Conservation (phyloP, 768 basidiomycete species). For the Psilocybe sp. region DNA sequence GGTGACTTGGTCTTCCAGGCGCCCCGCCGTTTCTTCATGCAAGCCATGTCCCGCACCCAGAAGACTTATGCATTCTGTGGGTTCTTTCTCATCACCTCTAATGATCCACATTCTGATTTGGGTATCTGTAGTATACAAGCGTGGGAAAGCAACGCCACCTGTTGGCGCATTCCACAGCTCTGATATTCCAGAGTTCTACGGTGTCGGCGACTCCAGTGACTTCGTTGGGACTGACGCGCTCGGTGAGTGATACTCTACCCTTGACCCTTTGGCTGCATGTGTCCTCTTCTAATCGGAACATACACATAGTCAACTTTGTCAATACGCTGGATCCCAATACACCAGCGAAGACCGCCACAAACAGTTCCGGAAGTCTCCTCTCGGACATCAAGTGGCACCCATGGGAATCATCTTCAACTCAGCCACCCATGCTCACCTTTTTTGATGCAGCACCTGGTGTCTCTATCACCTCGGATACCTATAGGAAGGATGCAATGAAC, state of each 20-base stretch:
- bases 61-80: slow-evolving; percentile 36
- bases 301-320: slow-evolving; percentile 15
- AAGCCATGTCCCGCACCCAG: slow-evolving; percentile 31
- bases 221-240: not conserved
- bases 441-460: slow-evolving; percentile 14
- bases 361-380: too few species aligned
- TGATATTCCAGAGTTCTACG: slow-evolving; percentile 8
- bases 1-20: slow-evolving; percentile 48
- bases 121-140: slow-evolving; percentile 14
- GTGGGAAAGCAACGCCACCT: slow-evolving; percentile 8
- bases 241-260: too few species aligned
- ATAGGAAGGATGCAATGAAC: slow-evolving; percentile 17
- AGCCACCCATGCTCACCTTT: slow-evolving; percentile 23
- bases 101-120: not conserved
- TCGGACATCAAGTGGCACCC: slow-evolving; percentile 10
- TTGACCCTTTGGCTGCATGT: too few species aligned
- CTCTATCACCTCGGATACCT: slow-evolving; percentile 19
- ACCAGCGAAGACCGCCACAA: not conserved
- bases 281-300: not conserved
- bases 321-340: slow-evolving; percentile 12
- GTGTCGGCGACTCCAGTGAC: slow-evolving; percentile 19
- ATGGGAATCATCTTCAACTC: slow-evolving; percentile 5
- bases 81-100: not conserved
- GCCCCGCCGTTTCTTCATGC: slow-evolving; percentile 43
- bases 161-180: slow-evolving; percentile 9